These are phyloP conservation scores for Aspergillus aculeatus DNA, from an alignment of 2,329 filamentous ascomycete genomes.

Conservation along the genomic window DNA sequence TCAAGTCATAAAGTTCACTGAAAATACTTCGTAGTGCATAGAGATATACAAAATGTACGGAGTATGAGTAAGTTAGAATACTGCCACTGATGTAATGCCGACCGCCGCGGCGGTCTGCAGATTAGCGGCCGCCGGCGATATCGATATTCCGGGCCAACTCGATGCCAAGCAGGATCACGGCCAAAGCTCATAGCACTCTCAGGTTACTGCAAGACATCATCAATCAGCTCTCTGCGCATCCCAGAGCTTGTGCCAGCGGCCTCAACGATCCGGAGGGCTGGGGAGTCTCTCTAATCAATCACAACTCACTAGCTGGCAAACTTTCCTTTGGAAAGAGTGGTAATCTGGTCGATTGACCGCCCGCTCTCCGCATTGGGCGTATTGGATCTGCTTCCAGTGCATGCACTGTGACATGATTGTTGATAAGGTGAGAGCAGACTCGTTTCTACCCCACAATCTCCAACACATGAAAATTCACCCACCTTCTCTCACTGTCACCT, in stretches of 20 bases:
- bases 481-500: background rate
- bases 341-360: conserved; percentile 5
- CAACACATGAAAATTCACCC: background rate
- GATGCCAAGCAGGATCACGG: conserved; percentile 10
- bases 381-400: conserved; percentile 12
- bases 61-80: background rate
- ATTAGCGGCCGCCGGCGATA: background rate
- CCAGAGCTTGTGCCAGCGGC: background rate
- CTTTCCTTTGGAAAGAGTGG: background rate
- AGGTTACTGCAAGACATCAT: conserved; percentile 1
- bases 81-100: background rate
- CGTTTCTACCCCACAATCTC: conserved; percentile 2
- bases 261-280: background rate
- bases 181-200: conserved; percentile 8
- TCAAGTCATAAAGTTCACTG: too few relatives aligned
- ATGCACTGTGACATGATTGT: conserved; percentile 17
- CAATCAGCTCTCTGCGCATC: background rate
- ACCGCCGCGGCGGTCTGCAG: background rate
- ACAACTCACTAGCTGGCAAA: background rate
- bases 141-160: conserved; percentile 3
- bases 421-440: conserved; percentile 18
- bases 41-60: too few relatives aligned
- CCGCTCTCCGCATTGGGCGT: conserved; percentile 20
- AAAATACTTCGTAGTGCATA: too few relatives aligned
- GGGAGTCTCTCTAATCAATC: background rate